These are phyloP conservation scores for Lactifluus subvellereus DNA, from an alignment of 768 basidiomycete species.

Conservation along the genomic window DNA sequence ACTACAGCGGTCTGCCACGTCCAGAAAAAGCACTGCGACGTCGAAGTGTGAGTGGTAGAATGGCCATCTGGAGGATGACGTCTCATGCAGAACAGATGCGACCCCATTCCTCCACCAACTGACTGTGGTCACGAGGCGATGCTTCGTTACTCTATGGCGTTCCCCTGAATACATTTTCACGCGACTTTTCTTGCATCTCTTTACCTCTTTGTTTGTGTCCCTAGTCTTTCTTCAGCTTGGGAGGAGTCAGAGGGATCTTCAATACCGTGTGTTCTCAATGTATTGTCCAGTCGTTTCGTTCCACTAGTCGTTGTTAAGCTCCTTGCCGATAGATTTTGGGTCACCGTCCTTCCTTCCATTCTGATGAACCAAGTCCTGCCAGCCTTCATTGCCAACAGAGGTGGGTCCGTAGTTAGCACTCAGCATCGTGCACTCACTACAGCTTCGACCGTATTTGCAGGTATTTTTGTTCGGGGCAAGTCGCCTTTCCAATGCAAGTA, in stretches of 20 bases:
- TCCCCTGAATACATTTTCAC: slow-evolving; percentile 84
- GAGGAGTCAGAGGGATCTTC: slow-evolving; percentile 55
- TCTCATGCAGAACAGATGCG: slow-evolving; percentile 45
- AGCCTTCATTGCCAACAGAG: slow-evolving; percentile 69
- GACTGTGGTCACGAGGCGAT: slow-evolving; percentile 56
- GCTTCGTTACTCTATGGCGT: slow-evolving; percentile 70
- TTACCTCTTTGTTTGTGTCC: slow-evolving; percentile 65
- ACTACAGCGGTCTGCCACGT: slow-evolving; percentile 31
- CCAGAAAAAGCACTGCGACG: background rate
- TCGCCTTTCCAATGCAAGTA: background rate
- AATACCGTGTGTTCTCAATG: slow-evolving; percentile 80
- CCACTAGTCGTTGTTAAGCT: background rate
- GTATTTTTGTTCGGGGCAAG: slow-evolving; percentile 34
- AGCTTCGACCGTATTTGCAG: slow-evolving; percentile 22
- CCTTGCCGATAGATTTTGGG: slow-evolving; percentile 45
- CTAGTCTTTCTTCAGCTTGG: slow-evolving; percentile 77
- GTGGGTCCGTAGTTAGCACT: slow-evolving; percentile 26
- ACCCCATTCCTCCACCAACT: slow-evolving; percentile 75
- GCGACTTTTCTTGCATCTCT: slow-evolving; percentile 68
- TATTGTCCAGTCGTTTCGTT: slow-evolving; percentile 32
- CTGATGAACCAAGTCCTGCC: slow-evolving; percentile 81
- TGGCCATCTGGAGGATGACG: background rate
- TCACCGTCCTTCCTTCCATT: slow-evolving; percentile 61
- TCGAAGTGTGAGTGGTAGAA: slow-evolving; percentile 4
- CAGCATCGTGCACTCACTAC: background rate